These are phyloP conservation scores for Teratosphaeriaceae sp. DNA, from an alignment of 2,329 filamentous ascomycete species.

Conservation along the genomic window DNA sequence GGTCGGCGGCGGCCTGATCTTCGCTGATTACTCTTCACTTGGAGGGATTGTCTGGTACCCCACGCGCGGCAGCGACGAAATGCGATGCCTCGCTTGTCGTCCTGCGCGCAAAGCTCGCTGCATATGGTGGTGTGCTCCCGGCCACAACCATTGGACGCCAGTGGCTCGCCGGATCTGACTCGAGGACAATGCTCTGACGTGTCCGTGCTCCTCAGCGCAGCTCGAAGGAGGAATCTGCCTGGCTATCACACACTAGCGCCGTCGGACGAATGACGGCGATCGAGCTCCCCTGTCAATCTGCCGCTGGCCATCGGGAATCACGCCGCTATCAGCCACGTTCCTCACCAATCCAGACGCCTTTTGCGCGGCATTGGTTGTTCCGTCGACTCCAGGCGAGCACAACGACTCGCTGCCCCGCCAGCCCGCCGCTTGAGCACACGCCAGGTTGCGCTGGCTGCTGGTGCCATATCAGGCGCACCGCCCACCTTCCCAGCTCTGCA, in stretches of 20 bases:
- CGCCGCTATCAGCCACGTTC: not conserved
- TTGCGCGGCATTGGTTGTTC: not conserved
- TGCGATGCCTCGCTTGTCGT: not conserved
- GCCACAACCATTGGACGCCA: not conserved
- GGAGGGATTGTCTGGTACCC: too few relatives aligned
- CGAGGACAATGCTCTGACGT: not conserved
- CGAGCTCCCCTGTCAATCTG: conserved; percentile 4
- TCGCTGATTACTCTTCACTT: too few relatives aligned
- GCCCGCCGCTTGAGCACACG: too few relatives aligned
- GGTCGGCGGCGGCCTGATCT: not conserved
- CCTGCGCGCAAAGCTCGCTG: too few relatives aligned
- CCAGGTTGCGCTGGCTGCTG: conserved; percentile 1
- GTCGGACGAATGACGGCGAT: conserved; percentile 1
- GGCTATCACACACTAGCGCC: conserved; percentile 3
- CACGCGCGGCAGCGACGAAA: too few relatives aligned
- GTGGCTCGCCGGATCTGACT: not conserved
- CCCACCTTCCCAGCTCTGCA: conserved; percentile 11
- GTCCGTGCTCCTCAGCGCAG: not conserved
- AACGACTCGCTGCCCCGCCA: not conserved
- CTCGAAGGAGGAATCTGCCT: conserved; percentile 2
- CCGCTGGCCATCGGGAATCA: not conserved
- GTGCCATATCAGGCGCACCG: conserved; percentile 19
- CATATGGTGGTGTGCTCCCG: not conserved
- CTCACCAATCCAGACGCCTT: not conserved
- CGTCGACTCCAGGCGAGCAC: conserved; percentile 3